phyloP scores from a whole-genome alignment of 208 protist species.

The Acanthamoeba lenticulata region DNA sequence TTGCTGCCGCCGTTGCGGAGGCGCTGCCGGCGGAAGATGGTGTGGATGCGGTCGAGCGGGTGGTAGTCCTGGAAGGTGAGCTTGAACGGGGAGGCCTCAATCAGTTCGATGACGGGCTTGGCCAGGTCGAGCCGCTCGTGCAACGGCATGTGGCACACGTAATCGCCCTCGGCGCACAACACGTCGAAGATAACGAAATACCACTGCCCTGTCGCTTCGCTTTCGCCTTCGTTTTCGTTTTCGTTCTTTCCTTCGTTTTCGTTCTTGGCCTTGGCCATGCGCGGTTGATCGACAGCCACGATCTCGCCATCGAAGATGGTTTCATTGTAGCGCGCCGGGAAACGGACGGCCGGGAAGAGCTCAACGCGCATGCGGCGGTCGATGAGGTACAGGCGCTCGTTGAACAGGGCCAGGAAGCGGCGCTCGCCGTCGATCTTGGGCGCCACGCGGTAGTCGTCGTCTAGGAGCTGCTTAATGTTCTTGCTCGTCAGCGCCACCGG shows the following conservation, averaged over 20 bases:
- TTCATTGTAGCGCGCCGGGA: neutral
- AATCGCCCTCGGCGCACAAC: constrained; percentile 14
- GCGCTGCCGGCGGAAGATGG: neutral
- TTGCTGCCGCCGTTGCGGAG: neutral
- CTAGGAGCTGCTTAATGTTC: constrained; percentile 12
- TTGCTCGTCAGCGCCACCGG: constrained; percentile 22
- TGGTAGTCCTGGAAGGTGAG: constrained; percentile 36
- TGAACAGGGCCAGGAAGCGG: constrained; percentile 1
- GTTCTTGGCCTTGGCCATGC: neutral
- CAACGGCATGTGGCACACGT: constrained; percentile 48
- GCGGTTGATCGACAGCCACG: neutral
- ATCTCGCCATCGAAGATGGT: constrained; percentile 41
- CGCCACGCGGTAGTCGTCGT: constrained; percentile 33
- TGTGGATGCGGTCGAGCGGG: constrained; percentile 1
- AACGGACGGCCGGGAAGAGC: neutral
- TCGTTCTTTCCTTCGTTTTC: neutral
- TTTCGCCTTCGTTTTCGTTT: neutral
- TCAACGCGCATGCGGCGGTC: constrained; percentile 39
- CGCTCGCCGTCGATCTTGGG: constrained; percentile 48
- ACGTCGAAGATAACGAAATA: constrained; percentile 52
- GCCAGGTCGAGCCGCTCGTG: constrained; percentile 39
- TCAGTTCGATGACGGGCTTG: neutral
- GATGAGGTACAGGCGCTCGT: neutral
- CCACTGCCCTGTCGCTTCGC: neutral
- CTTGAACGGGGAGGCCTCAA: neutral